Percentiles rank a stretch among this genome's conserved stretches.
These are phyloP conservation scores for Fusarium agapanthi DNA, from an alignment of 2,329 filamentous ascomycete genomes.

Conservation along the genomic window DNA sequence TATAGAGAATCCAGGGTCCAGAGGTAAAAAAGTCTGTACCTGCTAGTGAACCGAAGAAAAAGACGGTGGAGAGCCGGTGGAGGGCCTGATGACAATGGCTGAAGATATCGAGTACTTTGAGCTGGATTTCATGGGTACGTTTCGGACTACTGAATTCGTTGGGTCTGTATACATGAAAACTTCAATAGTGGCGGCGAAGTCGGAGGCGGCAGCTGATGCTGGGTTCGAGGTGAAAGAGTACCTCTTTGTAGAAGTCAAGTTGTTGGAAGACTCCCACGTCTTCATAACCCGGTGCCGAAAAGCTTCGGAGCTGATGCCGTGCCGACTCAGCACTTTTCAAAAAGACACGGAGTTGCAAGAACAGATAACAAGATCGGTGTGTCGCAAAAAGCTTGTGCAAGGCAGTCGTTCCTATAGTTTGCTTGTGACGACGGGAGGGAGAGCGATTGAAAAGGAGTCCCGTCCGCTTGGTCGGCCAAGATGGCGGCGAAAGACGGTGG, in stretches of 20 bases:
- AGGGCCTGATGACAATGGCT: slow-evolving; percentile 33
- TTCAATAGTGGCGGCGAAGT: slow-evolving; percentile 25
- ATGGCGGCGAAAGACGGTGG: slow-evolving; percentile 34
- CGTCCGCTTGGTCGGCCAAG: slow-evolving; percentile 18
- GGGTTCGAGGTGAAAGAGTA: slow-evolving; percentile 8
- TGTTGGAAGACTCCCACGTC: slow-evolving; percentile 3
- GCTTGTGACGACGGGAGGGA: slow-evolving; percentile 27
- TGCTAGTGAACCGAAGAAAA: slow-evolving; percentile 36
- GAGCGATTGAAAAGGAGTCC: slow-evolving; percentile 27
- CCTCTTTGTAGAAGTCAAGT: slow-evolving; percentile 9
- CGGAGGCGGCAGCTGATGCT: slow-evolving; percentile 16
- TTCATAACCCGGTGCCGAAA: slow-evolving; percentile 14
- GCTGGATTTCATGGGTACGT: slow-evolving; percentile 19
- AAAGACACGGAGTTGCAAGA: not conserved
- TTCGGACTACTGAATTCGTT: slow-evolving; percentile 26
- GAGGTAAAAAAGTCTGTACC: slow-evolving; percentile 32
- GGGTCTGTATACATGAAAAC: slow-evolving; percentile 32
- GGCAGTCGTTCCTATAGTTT: not conserved
- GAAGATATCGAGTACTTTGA: slow-evolving; percentile 30
- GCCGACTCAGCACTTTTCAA: not conserved
- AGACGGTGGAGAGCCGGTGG: slow-evolving; percentile 41
- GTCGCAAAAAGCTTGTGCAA: slow-evolving; percentile 5
- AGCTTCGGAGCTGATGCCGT: slow-evolving; percentile 22
- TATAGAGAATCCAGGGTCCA: slow-evolving; percentile 15
- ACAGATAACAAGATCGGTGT: slow-evolving; percentile 5